Base-by-base conservation (phyloP, 257 asterid species). In the Sherardia arvensis region DNA sequence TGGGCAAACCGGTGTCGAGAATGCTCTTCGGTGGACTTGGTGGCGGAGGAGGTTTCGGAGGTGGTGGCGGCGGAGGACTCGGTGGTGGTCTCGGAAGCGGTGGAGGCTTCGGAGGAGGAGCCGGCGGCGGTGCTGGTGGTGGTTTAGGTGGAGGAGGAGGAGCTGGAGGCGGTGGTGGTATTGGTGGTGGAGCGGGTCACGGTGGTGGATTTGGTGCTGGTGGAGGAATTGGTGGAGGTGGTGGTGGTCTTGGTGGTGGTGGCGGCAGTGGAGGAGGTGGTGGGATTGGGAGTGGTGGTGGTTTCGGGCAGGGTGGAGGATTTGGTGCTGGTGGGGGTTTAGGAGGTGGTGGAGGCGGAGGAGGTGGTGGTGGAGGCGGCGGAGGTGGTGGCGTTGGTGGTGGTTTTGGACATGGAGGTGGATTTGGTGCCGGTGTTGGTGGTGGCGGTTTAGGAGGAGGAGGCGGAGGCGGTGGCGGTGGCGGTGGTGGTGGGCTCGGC, bases 291-390 rank as follows among this genome's bases (percentile, higher is more conserved):
- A 64, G 74, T 11, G 69, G 74, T 4, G 69, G 69, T 18, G 69
- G 74, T 8, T 63, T 61, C 15, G 74, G 74, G 8, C 74, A 61
- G 47, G 73, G 77, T 7, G 56, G 67, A 26, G 69, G 73, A 20
- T 63, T 63, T 17, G 68, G 67, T 20, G 69, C 70, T 14, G 68
- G 73, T 27, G 73, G 60, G 7, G 68, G 73, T 6, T 61, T 59
- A 32, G 64, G 77, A 54, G 76, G 64, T 11, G 69, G 67, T 20
- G 69, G 73, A 20, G 68, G 73, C 27, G 73, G 60, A 32, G 64
- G 77, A 54, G 76, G 64, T 11, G 69, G 66, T 0, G 36, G 22
- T 36, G 72, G 69, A 9, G 65, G 53, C 21, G 66, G 67, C 1
- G 71, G 64, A 3, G 71, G 68, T 1, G 69, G 57, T 3, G 76